A percentile compares a stretch with the other conserved stretches of the same genome.
Evolutionary conservation across 345 rosid genomes (phyloP).

Genomic region (Chamaenerion angustifolium): DNA sequence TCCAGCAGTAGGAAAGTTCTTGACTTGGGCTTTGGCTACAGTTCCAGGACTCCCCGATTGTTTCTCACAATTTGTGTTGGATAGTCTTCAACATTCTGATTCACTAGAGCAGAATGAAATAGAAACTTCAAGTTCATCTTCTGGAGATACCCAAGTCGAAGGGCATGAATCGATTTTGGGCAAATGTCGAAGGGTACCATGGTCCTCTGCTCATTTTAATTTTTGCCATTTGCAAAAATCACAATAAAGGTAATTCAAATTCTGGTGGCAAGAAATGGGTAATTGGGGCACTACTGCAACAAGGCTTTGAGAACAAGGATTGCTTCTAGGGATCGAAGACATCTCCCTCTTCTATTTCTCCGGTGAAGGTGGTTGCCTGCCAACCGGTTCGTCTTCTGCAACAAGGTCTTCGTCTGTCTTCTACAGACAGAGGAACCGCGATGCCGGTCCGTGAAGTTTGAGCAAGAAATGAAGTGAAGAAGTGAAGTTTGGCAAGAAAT

Average conservation of each 20-base stretch:
- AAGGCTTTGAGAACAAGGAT: slow-evolving; percentile 72
- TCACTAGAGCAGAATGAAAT: slow-evolving; percentile 29
- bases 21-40: slow-evolving; percentile 47
- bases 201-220: slow-evolving; percentile 57
- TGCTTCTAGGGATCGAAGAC: slow-evolving; percentile 64
- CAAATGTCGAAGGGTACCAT: slow-evolving; percentile 66
- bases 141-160: slow-evolving; percentile 23
- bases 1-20: slow-evolving; percentile 54
- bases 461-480: too few relatives aligned
- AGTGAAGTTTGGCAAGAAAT: too few relatives aligned
- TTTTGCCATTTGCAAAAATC: slow-evolving; percentile 40
- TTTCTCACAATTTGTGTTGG: slow-evolving; percentile 35
- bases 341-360: too few relatives aligned
- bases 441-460: too few relatives aligned
- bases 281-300: slow-evolving; percentile 53
- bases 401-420: too few relatives aligned
- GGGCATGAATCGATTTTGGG: slow-evolving; percentile 89
- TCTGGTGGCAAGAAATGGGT: slow-evolving; percentile 39
- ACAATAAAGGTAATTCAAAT: slow-evolving; percentile 17
- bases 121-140: slow-evolving; percentile 14
- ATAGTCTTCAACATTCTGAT: slow-evolving; percentile 29
- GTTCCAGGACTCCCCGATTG: slow-evolving; percentile 51
- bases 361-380: too few relatives aligned
- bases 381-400: too few relatives aligned
- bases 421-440: too few relatives aligned